Evolutionary conservation across 2,329 filamentous ascomycete genomes (phyloP).

Genomic region (Paracoccidioides brasiliensis): DNA sequence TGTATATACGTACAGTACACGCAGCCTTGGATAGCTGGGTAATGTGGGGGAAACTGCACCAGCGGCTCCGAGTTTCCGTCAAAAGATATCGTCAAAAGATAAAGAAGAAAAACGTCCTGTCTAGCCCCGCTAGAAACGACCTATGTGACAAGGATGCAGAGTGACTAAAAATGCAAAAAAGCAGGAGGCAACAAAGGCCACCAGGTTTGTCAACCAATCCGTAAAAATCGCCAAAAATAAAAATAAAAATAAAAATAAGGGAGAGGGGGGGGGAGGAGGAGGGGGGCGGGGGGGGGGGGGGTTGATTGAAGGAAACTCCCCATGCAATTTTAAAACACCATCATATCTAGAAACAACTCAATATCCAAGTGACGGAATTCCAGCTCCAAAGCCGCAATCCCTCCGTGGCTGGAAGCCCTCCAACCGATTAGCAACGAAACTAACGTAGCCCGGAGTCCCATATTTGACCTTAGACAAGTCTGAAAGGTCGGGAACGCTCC

Average conservation of each 20-base stretch:
- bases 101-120: no score
- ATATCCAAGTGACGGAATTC: background rate
- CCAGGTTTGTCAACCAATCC: background rate
- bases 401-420: background rate
- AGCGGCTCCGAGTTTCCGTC: no score
- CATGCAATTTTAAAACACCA: background rate
- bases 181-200: background rate
- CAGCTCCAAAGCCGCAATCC: background rate
- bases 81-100: no score
- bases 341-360: background rate
- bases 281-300: no score
- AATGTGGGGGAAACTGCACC: no score
- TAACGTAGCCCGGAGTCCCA: constrained; percentile 3
- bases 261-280: no score
- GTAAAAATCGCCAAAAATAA: background rate
- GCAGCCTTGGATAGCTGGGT: no score
- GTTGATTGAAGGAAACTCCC: background rate
- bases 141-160: no score
- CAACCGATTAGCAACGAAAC: constrained; percentile 3
- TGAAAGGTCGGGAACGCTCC: background rate
- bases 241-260: background rate
- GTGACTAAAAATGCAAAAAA: background rate
- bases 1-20: no score
- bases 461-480: background rate
- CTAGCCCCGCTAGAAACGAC: no score